Percentiles rank a stretch among this genome's conserved stretches.
These are phyloP conservation scores for Diplodia scrobiculata DNA, from an alignment of 2,329 filamentous ascomycete genomes.

Conservation along the genomic window DNA sequence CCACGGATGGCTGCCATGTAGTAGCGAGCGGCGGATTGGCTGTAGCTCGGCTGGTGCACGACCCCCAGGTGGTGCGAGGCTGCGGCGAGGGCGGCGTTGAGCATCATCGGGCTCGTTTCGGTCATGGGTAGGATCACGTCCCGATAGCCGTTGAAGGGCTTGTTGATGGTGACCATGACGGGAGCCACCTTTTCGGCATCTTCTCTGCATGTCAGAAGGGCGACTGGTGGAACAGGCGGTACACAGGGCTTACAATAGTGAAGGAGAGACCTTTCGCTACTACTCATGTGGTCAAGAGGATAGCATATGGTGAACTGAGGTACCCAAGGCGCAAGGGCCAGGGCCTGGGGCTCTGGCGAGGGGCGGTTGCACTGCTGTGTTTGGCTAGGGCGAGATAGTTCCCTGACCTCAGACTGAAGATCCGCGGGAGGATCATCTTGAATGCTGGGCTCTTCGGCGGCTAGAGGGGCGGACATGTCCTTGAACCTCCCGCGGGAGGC, in stretches of 20 bases:
- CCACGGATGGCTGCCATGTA: not conserved
- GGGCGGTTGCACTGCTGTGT: not conserved
- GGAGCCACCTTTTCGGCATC: not conserved
- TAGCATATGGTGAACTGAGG: not conserved
- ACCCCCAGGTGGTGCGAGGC: not conserved
- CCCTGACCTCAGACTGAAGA: not conserved
- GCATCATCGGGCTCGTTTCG: not conserved
- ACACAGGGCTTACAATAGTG: not conserved
- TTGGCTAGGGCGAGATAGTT: not conserved
- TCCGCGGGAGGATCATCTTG: not conserved
- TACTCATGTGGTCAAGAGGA: not conserved
- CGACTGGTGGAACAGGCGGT: not conserved
- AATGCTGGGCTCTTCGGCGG: not conserved
- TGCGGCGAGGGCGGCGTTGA: slow-evolving; percentile 1
- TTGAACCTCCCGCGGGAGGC: slow-evolving; percentile 1
- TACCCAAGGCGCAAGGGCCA: not conserved
- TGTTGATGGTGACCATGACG: not conserved
- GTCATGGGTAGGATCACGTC: not conserved
- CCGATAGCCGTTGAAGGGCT: not conserved
- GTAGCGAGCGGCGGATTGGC: not conserved
- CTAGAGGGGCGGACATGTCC: not conserved
- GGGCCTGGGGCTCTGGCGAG: not conserved
- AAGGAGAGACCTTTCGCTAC: not conserved
- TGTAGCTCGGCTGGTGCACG: not conserved
- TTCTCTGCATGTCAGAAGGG: not conserved